Evolutionary conservation across 805 yeast species (phyloP).

Genomic region (Komagataella ulmi): DNA sequence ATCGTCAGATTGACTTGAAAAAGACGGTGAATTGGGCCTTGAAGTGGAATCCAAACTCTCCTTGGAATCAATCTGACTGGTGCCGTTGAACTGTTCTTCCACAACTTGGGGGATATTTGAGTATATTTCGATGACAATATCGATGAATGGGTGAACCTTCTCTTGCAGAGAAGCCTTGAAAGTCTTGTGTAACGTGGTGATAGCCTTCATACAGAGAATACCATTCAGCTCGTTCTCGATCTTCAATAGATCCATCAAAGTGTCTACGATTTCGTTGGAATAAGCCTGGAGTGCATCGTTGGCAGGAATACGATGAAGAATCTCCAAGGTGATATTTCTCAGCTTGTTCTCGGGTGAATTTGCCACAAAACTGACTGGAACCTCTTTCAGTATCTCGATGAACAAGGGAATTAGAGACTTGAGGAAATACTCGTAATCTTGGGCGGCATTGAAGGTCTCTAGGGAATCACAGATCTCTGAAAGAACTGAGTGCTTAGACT

Average conservation of each 20-base stretch:
- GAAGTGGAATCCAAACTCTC: conserved; percentile 18
- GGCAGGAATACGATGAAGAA: conserved; percentile 68
- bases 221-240: conserved; percentile 94
- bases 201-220: conserved; percentile 74
- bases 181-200: conserved; percentile 76
- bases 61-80: neutral
- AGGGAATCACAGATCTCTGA: conserved; percentile 79
- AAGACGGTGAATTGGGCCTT: conserved; percentile 26
- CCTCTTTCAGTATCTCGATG: conserved; percentile 43
- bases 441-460: conserved; percentile 70
- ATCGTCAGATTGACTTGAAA: conserved; percentile 26
- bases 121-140: conserved; percentile 62
- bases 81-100: conserved; percentile 44
- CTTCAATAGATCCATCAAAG: conserved; percentile 44
- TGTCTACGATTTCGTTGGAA: conserved; percentile 44
- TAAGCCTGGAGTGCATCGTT: conserved; percentile 71
- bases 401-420: conserved; percentile 60
- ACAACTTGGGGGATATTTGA: conserved; percentile 70
- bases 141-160: conserved; percentile 69
- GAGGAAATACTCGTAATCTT: conserved; percentile 71
- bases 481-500: conserved; percentile 51
- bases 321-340: conserved; percentile 64
- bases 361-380: conserved; percentile 60
- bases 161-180: conserved; percentile 57
- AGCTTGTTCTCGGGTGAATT: conserved; percentile 65